Base-by-base conservation (phyloP, 345 rosid genomes). In the Arabidopsis arenosa region DNA sequence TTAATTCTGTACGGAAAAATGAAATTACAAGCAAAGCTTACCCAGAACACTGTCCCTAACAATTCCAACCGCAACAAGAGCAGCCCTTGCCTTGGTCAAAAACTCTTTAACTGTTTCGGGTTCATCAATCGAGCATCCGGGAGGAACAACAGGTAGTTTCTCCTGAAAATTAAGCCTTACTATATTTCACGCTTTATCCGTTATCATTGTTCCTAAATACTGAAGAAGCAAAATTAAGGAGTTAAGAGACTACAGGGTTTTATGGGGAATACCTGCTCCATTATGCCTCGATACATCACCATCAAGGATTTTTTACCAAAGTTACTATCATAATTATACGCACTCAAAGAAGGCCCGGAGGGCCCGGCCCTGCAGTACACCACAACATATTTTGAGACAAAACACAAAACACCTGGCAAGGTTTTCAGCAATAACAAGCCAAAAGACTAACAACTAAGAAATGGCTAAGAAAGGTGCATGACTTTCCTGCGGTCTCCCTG, bases 401-500 rank as follows among this genome's bases (percentile, higher is more conserved):
- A 39, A 53, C 52, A 78, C n/a, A 69, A 21, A 39, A 53, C 52
- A 54, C 36, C 39, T 37, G 54, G 70, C 32, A 37, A 55, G 39
- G 49, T 68, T 45, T 35, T 23, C 28, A 63, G 60, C 17, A 75
- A 43, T 30, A 55, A 48, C 54, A 47, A 41, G 65, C 63, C 17
- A 53, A 45, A 57, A 41, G 52, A 73, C 5, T 67, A 79, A 51
- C 48, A 54, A 56, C 60, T 47, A 35, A 53, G 58, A 62, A 62
- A 57, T 48, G 67, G 45, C 36, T 58, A 51, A 39, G 63, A 49
- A 57, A 71, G 66, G 37, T 11, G 33, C 51, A 44, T 58, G 85
- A 80, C 82, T 81, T 70, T 87, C 99, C 97, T 87, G 68, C 99
- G 93, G 77, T 95, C 99, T 70, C 97, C 99, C 74, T 95, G 99